Percentiles rank a stretch among this genome's conserved stretches.
These are phyloP conservation scores for Theileria luwenshuni DNA, from an alignment of 169 alveolate species.

Conservation along the genomic window DNA sequence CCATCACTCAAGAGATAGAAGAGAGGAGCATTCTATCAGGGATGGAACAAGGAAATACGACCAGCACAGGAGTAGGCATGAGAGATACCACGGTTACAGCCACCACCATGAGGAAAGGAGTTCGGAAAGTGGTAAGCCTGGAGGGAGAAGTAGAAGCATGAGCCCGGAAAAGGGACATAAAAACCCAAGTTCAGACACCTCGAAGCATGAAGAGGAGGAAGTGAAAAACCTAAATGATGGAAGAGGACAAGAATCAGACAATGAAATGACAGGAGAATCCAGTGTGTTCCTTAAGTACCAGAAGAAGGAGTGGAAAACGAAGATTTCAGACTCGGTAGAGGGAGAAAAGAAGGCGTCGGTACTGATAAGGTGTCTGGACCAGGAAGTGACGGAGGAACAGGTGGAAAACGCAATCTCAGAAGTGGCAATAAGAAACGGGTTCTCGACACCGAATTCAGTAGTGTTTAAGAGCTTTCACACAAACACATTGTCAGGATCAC, in stretches of 20 bases:
- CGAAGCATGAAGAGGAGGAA: background rate
- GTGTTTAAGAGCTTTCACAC: slow-evolving; percentile 6
- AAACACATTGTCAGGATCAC: slow-evolving; percentile 6
- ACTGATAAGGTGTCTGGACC: slow-evolving; percentile 39
- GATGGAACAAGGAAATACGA: background rate
- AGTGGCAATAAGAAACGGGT: slow-evolving; percentile 69
- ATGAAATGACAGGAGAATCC: background rate
- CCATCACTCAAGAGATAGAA: background rate
- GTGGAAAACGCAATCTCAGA: slow-evolving; percentile 72
- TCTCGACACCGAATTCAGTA: slow-evolving; percentile 70
- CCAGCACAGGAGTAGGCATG: background rate
- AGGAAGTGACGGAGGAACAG: slow-evolving; percentile 67
- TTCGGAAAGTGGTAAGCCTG: background rate
- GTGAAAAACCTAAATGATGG: background rate
- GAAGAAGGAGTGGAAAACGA: background rate
- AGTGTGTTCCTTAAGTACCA: background rate
- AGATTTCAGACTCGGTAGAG: background rate
- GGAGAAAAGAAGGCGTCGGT: slow-evolving; percentile 38
- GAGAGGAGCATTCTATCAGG: background rate
- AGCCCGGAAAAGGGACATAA: background rate
- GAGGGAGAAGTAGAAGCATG: background rate
- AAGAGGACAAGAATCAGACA: background rate
- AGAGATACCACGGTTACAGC: background rate
- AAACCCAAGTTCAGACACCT: background rate
- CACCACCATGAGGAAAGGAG: background rate